A percentile compares a stretch with the other conserved stretches of the same genome.
These are phyloP conservation scores for Penicillium fuscoglaucum DNA, from an alignment of 2,329 filamentous ascomycete species.

Conservation along the genomic window DNA sequence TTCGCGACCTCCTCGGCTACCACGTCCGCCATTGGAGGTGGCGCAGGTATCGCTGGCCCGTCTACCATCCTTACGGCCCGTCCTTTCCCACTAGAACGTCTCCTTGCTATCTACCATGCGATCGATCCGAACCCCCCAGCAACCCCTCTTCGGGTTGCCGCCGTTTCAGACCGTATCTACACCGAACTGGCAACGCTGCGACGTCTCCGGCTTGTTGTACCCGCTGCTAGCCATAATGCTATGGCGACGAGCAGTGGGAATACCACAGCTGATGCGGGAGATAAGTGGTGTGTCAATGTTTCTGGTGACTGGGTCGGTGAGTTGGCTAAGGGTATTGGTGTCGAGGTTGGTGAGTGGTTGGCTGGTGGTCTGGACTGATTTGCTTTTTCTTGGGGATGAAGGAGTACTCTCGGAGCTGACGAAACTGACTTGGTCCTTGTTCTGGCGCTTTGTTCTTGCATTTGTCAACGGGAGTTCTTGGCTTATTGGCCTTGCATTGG, in stretches of 20 bases:
- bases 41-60: conserved; percentile 37
- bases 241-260: conserved; percentile 36
- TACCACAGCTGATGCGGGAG: conserved; percentile 42
- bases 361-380: conserved; percentile 40
- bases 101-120: conserved; percentile 50
- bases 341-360: conserved; percentile 49
- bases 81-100: conserved; percentile 48
- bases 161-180: conserved; percentile 47
- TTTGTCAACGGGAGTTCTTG: conserved; percentile 1
- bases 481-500: neutral
- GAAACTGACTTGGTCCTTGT: neutral
- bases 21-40: conserved; percentile 34
- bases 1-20: conserved; percentile 43
- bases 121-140: conserved; percentile 48
- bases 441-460: conserved; percentile 6
- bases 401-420: neutral
- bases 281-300: conserved; percentile 52
- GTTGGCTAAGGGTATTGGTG: conserved; percentile 46
- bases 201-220: conserved; percentile 48
- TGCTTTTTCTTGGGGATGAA: neutral
- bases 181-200: conserved; percentile 49
- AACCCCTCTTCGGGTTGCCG: conserved; percentile 38
- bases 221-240: conserved; percentile 38
- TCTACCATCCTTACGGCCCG: conserved; percentile 44
- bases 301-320: conserved; percentile 49